These are phyloP conservation scores for Austroboletus eburneus DNA, from an alignment of 768 basidiomycete species.

Conservation along the genomic window DNA sequence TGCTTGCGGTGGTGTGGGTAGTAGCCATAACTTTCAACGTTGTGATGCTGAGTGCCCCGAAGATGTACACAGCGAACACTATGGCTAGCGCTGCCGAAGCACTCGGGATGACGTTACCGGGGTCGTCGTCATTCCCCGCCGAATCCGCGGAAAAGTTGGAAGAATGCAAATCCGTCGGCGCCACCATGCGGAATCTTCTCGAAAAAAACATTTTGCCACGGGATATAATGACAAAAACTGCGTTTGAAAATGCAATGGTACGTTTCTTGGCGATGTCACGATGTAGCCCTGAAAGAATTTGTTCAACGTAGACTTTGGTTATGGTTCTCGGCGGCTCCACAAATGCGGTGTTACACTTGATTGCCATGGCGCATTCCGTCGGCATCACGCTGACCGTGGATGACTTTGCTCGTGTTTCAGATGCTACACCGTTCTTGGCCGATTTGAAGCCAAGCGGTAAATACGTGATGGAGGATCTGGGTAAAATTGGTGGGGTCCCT, in stretches of 20 bases:
- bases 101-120: constrained; percentile 93
- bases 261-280: constrained; percentile 11
- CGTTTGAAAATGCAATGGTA: constrained; percentile 99
- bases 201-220: constrained; percentile 89
- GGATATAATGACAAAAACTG: constrained; percentile 94
- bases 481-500: constrained; percentile 94
- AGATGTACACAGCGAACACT: constrained; percentile 99
- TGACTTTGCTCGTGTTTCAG: constrained; percentile 92
- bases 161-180: constrained; percentile 79
- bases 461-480: constrained; percentile 98
- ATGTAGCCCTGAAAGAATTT: constrained; percentile 4
- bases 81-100: constrained; percentile 97
- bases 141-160: constrained; percentile 83
- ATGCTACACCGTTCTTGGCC: constrained; percentile 90
- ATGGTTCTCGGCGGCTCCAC: constrained; percentile 98
- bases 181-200: constrained; percentile 81
- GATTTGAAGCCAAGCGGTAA: constrained; percentile 97
- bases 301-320: constrained; percentile 66
- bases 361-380: constrained; percentile 95
- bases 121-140: constrained; percentile 96
- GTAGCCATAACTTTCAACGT: background rate
- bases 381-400: constrained; percentile 85
- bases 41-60: constrained; percentile 9
- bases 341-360: constrained; percentile 94
- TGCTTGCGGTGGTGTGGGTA: constrained; percentile 91